Conservation (phyloP, 2,329 filamentous ascomycete genomes). For the Claviceps purpurea region DNA sequence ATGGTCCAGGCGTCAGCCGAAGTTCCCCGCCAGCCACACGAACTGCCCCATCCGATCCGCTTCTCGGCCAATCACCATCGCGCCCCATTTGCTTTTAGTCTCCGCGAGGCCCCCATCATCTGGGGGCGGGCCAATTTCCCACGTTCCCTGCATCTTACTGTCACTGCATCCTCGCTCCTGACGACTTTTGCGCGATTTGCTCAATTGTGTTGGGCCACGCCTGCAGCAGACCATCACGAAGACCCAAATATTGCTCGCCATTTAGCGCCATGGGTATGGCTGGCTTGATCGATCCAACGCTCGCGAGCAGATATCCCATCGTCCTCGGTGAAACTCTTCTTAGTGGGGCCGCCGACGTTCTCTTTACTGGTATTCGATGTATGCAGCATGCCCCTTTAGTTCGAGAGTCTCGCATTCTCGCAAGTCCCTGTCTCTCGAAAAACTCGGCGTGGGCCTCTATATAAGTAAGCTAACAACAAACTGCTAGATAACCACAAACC, state of each 20-base stretch:
- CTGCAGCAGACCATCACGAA: not conserved
- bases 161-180: too few relatives aligned
- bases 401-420: not conserved
- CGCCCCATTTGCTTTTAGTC: too few relatives aligned
- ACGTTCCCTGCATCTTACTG: too few relatives aligned
- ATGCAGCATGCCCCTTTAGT: constrained; percentile 13
- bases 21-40: too few relatives aligned
- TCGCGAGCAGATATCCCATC: constrained; percentile 48
- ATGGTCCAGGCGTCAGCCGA: too few relatives aligned
- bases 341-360: constrained; percentile 40
- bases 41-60: too few relatives aligned
- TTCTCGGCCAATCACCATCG: too few relatives aligned
- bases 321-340: constrained; percentile 49
- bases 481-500: constrained; percentile 49
- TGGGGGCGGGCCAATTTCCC: too few relatives aligned
- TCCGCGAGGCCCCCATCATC: too few relatives aligned
- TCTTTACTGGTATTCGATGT: constrained; percentile 50
- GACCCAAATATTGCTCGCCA: not conserved
- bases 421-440: not conserved
- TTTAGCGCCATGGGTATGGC: constrained; percentile 12
- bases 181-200: too few relatives aligned
- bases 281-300: constrained; percentile 44
- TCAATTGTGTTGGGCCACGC: too few relatives aligned
- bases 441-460: not conserved
- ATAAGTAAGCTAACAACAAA: not conserved